Evolutionary conservation across 331 rosid species (phyloP), one percentile per base, ranked within the genome.

Genomic region (Arachis monticola): DNA sequence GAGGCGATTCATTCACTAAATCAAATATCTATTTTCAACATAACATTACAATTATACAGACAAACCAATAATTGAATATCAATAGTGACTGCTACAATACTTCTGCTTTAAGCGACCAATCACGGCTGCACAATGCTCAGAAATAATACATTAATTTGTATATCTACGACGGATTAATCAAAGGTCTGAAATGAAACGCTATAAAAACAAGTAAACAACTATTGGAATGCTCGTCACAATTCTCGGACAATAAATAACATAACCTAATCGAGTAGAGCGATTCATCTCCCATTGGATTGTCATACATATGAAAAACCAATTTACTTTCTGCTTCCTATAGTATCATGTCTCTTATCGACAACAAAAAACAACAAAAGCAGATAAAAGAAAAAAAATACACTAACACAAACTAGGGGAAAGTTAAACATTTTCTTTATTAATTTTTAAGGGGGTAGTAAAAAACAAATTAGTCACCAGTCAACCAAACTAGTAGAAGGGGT

Each of bases 11-110:
- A 80, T 73, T 69, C 74, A 74, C 79, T 77, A 78, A 81, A 69
- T 69, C 79, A 70, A 35, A 35, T 30, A 73, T 60, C 81, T 74
- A 78, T 74, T 81, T 68, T 80, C 63, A 77, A 44, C 67, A 74
- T 74, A 78, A 74, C 67, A 81, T 81, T 78, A 84, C 88, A 84
- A 74, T 65, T 60, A 74, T 60, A 67, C 60, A 46, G 79, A 70
- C 76, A 68, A 78, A 69, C 69, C 77, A 81, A 83, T 74, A 81
- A 84, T 52, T 78, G 83, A 65, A 84, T 81, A 78, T 84, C 77
- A 74, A 81, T 73, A 59, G 72, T 72, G 83, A 70, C 83, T 66
- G 83, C 88, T 70, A 84, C 88, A 84, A 81, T 77, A 84, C 79
- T 74, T 71, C 66, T 74, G 83, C 59, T 53, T 48, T 72, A 76